These are phyloP conservation scores for Leishmania tarentolae DNA, from an alignment of 208 protist genomes.

Conservation along the genomic window DNA sequence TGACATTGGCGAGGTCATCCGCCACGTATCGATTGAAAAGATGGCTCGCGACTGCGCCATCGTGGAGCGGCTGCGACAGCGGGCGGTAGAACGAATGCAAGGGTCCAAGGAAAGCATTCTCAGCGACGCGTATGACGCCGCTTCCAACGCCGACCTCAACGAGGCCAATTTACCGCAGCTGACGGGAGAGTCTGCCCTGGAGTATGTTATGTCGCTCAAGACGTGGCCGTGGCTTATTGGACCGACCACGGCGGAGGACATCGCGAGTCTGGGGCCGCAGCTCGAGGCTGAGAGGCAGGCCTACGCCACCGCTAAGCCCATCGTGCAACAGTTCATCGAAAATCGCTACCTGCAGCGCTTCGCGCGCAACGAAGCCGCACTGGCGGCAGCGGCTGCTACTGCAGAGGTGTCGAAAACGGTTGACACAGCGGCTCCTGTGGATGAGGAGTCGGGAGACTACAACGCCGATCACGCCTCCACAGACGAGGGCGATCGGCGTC, in stretches of 20 bases:
- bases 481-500: slow-evolving; percentile 20
- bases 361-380: slow-evolving; percentile 22
- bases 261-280: slow-evolving; percentile 24
- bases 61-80: slow-evolving; percentile 32
- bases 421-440: neutral
- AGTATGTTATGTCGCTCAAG: slow-evolving; percentile 26
- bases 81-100: slow-evolving; percentile 17
- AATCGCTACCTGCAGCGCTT: slow-evolving; percentile 35
- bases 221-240: slow-evolving; percentile 54
- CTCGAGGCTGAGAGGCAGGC: slow-evolving; percentile 33
- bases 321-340: slow-evolving; percentile 47
- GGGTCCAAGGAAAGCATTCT: slow-evolving; percentile 6
- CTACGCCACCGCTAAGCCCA: slow-evolving; percentile 29
- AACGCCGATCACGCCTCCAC: slow-evolving; percentile 7
- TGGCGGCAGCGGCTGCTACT: neutral
- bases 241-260: slow-evolving; percentile 30
- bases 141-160: neutral
- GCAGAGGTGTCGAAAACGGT: neutral
- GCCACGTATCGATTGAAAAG: slow-evolving; percentile 34
- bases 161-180: slow-evolving; percentile 17
- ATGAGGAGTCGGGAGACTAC: neutral
- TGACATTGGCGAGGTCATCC: slow-evolving; percentile 53
- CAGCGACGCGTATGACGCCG: neutral
- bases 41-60: slow-evolving; percentile 45
- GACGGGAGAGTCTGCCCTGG: slow-evolving; percentile 23